These are phyloP conservation scores for Lagerstroemia speciosa DNA, from an alignment of 345 rosid species.

Conservation along the genomic window DNA sequence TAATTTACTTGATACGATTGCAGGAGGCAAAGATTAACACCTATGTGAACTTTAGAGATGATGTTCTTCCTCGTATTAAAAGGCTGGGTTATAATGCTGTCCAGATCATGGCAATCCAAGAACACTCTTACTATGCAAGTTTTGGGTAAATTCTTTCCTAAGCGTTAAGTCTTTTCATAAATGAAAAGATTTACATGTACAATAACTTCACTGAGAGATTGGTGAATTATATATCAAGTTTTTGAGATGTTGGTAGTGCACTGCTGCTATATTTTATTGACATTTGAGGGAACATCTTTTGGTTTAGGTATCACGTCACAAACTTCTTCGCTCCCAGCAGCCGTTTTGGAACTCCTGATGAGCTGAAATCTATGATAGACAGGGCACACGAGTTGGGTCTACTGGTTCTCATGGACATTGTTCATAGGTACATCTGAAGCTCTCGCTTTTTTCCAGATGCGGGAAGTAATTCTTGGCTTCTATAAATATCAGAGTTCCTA, in stretches of 20 bases:
- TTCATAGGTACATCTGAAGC: constrained; percentile 62
- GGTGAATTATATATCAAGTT: not conserved
- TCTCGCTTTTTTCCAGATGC: not conserved
- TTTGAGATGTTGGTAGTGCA: not conserved
- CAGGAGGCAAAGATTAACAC: constrained; percentile 88
- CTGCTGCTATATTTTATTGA: not conserved
- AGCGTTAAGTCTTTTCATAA: not conserved
- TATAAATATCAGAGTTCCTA: not conserved
- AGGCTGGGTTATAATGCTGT: constrained; percentile 90
- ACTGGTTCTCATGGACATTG: constrained; percentile 96
- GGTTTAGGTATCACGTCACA: constrained; percentile 88
- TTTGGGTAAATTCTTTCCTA: constrained; percentile 58
- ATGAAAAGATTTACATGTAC: not conserved
- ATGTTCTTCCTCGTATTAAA: constrained; percentile 93
- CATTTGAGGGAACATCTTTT: constrained; percentile 17
- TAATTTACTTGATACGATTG: constrained; percentile 18
- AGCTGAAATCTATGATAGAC: constrained; percentile 88
- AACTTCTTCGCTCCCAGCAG: constrained; percentile 95
- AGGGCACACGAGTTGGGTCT: constrained; percentile 91
- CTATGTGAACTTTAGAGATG: constrained; percentile 83
- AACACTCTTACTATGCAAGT: constrained; percentile 95
- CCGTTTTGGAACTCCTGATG: constrained; percentile 97
- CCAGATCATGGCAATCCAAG: constrained; percentile 98
- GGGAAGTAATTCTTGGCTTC: not conserved
- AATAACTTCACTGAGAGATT: not conserved